Evolutionary conservation across 345 rosid genomes (phyloP).

Genomic region (Syzygium aqueum): DNA sequence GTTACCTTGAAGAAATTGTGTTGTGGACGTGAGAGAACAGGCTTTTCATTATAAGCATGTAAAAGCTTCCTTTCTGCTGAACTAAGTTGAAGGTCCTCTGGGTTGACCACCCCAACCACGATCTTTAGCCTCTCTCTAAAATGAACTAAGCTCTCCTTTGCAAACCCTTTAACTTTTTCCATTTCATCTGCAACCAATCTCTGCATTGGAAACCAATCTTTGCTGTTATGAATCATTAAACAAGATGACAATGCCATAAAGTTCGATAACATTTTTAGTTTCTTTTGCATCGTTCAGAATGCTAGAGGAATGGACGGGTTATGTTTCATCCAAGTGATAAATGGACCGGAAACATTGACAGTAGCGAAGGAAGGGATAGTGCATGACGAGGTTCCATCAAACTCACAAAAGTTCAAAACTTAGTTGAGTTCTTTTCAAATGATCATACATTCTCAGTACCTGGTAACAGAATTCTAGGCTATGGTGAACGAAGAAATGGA

Average conservation of each 20-base stretch:
- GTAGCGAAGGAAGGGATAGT: not conserved
- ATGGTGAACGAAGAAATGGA: not conserved
- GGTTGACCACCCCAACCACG: conserved; percentile 60
- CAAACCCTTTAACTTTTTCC: conserved; percentile 64
- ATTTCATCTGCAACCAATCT: conserved; percentile 57
- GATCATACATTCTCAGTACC: too few species aligned
- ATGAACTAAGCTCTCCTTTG: conserved; percentile 49
- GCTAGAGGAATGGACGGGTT: not conserved
- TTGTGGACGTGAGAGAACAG: conserved; percentile 83
- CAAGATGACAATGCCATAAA: not conserved
- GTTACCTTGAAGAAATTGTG: conserved; percentile 63
- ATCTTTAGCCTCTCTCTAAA: conserved; percentile 79
- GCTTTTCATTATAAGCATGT: conserved; percentile 62
- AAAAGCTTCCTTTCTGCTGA: conserved; percentile 69
- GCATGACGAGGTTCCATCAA: not conserved
- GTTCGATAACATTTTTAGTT: not conserved
- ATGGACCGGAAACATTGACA: not conserved
- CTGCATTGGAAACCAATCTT: conserved; percentile 21
- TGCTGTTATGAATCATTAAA: not conserved
- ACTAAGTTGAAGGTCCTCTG: conserved; percentile 61
- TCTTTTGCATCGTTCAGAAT: not conserved
- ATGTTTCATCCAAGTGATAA: not conserved
- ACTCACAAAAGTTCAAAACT: not conserved
- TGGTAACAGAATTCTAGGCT: not conserved
- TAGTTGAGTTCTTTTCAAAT: not conserved